Conservation (phyloP, 345 rosid species). For the Rhodomyrtus tomentosa region DNA sequence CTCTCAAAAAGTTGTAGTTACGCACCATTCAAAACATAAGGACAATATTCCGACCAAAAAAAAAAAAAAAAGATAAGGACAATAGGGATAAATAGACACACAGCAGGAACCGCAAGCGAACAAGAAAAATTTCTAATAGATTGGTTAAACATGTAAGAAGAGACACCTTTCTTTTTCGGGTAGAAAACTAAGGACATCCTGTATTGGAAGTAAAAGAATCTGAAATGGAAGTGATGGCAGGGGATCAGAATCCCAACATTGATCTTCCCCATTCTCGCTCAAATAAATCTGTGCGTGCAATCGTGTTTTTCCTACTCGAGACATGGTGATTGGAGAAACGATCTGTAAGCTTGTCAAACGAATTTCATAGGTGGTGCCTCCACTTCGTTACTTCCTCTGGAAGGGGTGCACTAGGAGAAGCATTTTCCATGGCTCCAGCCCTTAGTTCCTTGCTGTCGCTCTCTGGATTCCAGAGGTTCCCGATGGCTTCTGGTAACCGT, state of each 20-base stretch:
- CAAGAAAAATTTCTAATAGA: background rate
- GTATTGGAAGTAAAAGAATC: slow-evolving; percentile 24
- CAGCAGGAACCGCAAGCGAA: background rate
- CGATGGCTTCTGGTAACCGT: slow-evolving; percentile 51
- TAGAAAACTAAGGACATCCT: too few relatives aligned
- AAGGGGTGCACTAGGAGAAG: slow-evolving; percentile 26
- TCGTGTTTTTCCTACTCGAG: slow-evolving; percentile 67
- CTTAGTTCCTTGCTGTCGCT: slow-evolving; percentile 33
- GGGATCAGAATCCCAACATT: slow-evolving; percentile 35
- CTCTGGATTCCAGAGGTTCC: slow-evolving; percentile 52
- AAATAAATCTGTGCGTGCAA: slow-evolving; percentile 72
- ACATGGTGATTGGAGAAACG: slow-evolving; percentile 94
- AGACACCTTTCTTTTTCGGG: background rate
- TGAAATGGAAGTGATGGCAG: slow-evolving; percentile 95
- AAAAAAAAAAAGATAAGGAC: background rate
- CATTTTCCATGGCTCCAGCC: slow-evolving; percentile 17
- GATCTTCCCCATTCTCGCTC: slow-evolving; percentile 53
- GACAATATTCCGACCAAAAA: too few relatives aligned
- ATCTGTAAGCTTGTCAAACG: slow-evolving; percentile 85
- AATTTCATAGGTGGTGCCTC: slow-evolving; percentile 77
- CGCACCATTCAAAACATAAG: background rate
- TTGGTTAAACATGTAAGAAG: background rate
- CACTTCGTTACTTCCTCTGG: slow-evolving; percentile 72
- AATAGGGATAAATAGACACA: background rate
- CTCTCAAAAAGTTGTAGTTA: background rate